A percentile compares a stretch with the other conserved stretches of the same genome.
These are phyloP conservation scores for Metarhizium humberi DNA, from an alignment of 2,329 filamentous ascomycete species.

Conservation along the genomic window DNA sequence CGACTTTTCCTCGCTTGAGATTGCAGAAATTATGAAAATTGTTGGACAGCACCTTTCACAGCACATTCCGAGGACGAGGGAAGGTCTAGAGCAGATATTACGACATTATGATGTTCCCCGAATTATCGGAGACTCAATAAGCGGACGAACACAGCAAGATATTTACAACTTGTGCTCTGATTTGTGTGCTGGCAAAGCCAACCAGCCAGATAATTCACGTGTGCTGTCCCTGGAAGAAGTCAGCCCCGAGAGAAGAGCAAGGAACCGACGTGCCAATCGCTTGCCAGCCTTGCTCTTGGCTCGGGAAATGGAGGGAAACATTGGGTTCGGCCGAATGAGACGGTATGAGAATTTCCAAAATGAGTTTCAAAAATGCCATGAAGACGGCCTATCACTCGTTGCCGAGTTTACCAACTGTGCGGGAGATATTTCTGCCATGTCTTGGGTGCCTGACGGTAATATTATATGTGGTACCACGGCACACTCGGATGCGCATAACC, in stretches of 20 bases:
- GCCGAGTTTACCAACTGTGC: conserved; percentile 52
- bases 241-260: conserved; percentile 7
- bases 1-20: conserved; percentile 34
- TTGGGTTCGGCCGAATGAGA: conserved; percentile 30
- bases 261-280: conserved; percentile 11
- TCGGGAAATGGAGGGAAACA: conserved; percentile 38
- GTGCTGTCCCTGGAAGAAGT: conserved; percentile 16
- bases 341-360: conserved; percentile 34
- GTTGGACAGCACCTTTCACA: conserved; percentile 11
- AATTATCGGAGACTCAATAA: conserved; percentile 13
- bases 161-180: conserved; percentile 23
- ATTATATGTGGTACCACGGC: conserved; percentile 55
- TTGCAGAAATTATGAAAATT: conserved; percentile 16
- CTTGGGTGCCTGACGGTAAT: conserved; percentile 43
- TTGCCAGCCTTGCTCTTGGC: conserved; percentile 35
- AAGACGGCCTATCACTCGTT: conserved; percentile 41
- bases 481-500: conserved; percentile 53
- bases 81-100: conserved; percentile 13
- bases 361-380: conserved; percentile 33
- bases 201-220: conserved; percentile 6
- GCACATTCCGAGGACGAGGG: conserved; percentile 8
- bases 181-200: conserved; percentile 14
- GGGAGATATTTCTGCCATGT: conserved; percentile 49
- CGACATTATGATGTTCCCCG: conserved; percentile 13
- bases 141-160: conserved; percentile 17